Percentiles rank a stretch among this genome's conserved stretches.
Evolutionary conservation across 257 asterid genomes (phyloP).

Genomic region (Gentiana macrophylla): DNA sequence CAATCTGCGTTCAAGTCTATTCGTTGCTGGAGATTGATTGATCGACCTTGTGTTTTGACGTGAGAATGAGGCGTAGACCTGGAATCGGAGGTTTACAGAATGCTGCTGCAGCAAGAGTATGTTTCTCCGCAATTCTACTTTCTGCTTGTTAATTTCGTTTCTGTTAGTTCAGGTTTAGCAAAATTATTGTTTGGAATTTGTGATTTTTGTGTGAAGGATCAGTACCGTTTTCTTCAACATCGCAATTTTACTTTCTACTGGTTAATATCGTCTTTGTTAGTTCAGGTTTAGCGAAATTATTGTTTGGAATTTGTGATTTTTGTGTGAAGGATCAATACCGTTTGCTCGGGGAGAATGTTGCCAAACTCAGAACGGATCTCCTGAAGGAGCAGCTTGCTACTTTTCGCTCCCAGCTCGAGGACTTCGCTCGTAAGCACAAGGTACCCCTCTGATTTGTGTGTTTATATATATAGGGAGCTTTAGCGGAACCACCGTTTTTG

Average conservation of each 20-base stretch:
- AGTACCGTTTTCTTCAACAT: background rate
- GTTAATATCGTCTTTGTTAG: background rate
- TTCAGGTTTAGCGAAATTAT: background rate
- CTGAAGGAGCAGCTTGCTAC: constrained; percentile 93
- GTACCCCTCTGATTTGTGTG: constrained; percentile 15
- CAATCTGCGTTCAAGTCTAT: background rate
- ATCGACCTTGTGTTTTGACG: background rate
- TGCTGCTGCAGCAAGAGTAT: constrained; percentile 97
- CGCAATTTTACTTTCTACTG: background rate
- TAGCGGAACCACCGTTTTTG: constrained; percentile 24
- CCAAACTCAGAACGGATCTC: constrained; percentile 85
- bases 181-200: background rate
- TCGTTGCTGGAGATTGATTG: too few relatives aligned
- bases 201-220: too few relatives aligned
- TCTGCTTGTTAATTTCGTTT: background rate
- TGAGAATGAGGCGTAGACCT: constrained; percentile 78
- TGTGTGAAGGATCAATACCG: constrained; percentile 71
- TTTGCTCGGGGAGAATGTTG: constrained; percentile 87
- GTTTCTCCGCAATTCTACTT: constrained; percentile 1
- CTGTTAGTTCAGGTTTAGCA: background rate
- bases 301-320: constrained; percentile 1
- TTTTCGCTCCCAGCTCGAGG: constrained; percentile 94
- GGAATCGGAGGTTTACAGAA: constrained; percentile 93
- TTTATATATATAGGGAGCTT: constrained; percentile 1
- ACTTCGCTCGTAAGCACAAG: constrained; percentile 93